Evolutionary conservation across 352 stramenopile species (phyloP).

Genomic region (Heterotrichella gracilis): DNA sequence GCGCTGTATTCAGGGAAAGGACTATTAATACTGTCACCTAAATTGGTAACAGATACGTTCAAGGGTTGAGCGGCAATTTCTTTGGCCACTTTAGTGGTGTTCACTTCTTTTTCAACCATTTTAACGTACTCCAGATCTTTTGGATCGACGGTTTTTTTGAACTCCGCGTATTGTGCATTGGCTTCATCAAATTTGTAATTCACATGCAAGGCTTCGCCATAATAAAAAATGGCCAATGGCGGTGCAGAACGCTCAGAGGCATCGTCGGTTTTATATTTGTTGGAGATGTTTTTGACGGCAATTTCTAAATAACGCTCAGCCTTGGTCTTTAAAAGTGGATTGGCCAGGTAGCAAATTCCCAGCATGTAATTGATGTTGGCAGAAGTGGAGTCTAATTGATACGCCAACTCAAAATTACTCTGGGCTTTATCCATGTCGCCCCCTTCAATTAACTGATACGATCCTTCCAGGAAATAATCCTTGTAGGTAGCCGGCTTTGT

Average conservation of each 20-base stretch:
- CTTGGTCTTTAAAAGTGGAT: neutral
- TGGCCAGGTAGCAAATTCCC: neutral
- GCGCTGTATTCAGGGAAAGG: neutral
- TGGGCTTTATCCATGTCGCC: neutral
- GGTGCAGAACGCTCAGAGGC: neutral
- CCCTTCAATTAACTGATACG: neutral
- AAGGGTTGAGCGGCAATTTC: neutral
- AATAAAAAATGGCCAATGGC: neutral
- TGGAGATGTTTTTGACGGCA: neutral
- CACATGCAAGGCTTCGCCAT: neutral
- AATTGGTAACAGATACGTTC: neutral
- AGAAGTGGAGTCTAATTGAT: neutral
- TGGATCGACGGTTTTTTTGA: neutral
- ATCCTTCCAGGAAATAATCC: neutral
- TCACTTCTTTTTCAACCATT: neutral
- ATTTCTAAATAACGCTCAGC: neutral
- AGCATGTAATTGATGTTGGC: neutral
- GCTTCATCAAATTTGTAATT: conserved; percentile 6
- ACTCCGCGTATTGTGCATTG: neutral
- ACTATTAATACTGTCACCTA: neutral
- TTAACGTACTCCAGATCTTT: neutral
- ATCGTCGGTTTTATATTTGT: neutral
- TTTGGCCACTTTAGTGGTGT: neutral
- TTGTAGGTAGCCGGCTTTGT: neutral
- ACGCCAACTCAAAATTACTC: neutral